A percentile compares a stretch with the other conserved stretches of the same genome.
These are phyloP conservation scores for Lentinula novae-zelandiae DNA, from an alignment of 1,284 basidiomycete species.

Conservation along the genomic window DNA sequence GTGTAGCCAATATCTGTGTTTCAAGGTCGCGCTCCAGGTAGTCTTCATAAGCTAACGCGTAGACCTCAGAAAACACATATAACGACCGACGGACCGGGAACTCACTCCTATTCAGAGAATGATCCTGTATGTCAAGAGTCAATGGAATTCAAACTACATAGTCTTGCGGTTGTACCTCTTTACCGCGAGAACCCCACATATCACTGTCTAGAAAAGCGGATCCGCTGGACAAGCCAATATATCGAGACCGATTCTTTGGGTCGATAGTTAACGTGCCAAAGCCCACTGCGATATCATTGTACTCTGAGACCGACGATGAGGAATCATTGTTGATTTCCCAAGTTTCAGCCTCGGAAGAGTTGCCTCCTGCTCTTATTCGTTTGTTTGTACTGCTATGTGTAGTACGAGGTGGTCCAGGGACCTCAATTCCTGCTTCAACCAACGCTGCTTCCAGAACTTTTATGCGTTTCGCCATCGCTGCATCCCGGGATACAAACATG, in stretches of 20 bases:
- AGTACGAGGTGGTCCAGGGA: slow-evolving; percentile 13
- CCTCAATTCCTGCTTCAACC: slow-evolving; percentile 19
- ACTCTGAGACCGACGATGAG: slow-evolving; percentile 5
- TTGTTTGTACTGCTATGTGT: slow-evolving; percentile 6
- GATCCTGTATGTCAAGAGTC: not conserved
- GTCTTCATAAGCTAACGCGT: slow-evolving; percentile 2
- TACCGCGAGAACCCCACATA: slow-evolving; percentile 16
- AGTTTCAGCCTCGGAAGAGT: not conserved
- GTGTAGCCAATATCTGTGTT: slow-evolving; percentile 13
- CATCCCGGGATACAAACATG: slow-evolving; percentile 23
- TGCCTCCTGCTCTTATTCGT: not conserved
- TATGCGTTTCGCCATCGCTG: slow-evolving; percentile 22
- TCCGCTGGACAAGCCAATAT: slow-evolving; percentile 21
- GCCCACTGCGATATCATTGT: slow-evolving; percentile 20
- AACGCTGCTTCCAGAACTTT: slow-evolving; percentile 22
- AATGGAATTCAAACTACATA: not conserved
- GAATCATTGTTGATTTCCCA: not conserved
- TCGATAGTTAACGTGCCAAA: slow-evolving; percentile 24
- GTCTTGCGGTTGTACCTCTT: not conserved
- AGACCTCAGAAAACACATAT: not conserved
- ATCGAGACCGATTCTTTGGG: slow-evolving; percentile 22
- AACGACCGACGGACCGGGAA: not conserved
- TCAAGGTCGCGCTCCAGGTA: slow-evolving; percentile 7
- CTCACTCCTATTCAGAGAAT: not conserved
- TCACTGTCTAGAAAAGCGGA: slow-evolving; percentile 21